Percentiles rank a stretch among this genome's conserved stretches.
These are phyloP conservation scores for Myxozyma neglecta DNA, from an alignment of 805 yeast species.

Conservation along the genomic window DNA sequence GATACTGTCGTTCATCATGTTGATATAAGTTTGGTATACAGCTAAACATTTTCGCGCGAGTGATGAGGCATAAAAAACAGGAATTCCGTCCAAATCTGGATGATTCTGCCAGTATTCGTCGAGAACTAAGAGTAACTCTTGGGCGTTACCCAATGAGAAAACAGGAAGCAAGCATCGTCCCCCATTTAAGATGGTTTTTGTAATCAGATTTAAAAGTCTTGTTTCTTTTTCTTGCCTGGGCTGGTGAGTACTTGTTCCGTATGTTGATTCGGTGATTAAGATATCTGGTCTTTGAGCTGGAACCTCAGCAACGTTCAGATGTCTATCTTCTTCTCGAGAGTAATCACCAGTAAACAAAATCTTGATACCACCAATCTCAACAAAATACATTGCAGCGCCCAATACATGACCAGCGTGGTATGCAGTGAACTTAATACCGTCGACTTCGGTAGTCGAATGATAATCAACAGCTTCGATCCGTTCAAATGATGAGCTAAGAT, in stretches of 20 bases:
- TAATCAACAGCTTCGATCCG: conserved; percentile 90
- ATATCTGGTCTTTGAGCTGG: conserved; percentile 87
- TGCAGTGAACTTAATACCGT: conserved; percentile 93
- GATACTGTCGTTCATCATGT: conserved; percentile 94
- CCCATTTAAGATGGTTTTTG: conserved; percentile 78
- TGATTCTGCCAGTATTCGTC: conserved; percentile 94
- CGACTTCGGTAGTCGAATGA: conserved; percentile 92
- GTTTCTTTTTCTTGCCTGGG: conserved; percentile 84
- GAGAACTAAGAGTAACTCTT: conserved; percentile 80
- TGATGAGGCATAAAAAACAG: conserved; percentile 86
- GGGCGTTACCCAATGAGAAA: conserved; percentile 96
- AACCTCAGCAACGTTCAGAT: conserved; percentile 90
- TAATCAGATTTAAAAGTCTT: conserved; percentile 76
- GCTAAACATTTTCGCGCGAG: conserved; percentile 96
- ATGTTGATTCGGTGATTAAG: conserved; percentile 90
- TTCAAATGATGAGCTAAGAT: conserved; percentile 81
- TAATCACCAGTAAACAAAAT: conserved; percentile 94
- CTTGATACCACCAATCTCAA: conserved; percentile 90
- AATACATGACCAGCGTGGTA: conserved; percentile 99
- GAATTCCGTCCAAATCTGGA: conserved; percentile 76
- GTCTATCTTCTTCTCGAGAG: conserved; percentile 94
- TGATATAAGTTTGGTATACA: conserved; percentile 92
- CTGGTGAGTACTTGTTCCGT: conserved; percentile 96
- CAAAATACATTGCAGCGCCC: conserved; percentile 97
- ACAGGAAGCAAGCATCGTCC: conserved; percentile 93